phyloP scores from a whole-genome alignment of 371 early-diverging fungal species.

The Dichotomocladium elegans region DNA sequence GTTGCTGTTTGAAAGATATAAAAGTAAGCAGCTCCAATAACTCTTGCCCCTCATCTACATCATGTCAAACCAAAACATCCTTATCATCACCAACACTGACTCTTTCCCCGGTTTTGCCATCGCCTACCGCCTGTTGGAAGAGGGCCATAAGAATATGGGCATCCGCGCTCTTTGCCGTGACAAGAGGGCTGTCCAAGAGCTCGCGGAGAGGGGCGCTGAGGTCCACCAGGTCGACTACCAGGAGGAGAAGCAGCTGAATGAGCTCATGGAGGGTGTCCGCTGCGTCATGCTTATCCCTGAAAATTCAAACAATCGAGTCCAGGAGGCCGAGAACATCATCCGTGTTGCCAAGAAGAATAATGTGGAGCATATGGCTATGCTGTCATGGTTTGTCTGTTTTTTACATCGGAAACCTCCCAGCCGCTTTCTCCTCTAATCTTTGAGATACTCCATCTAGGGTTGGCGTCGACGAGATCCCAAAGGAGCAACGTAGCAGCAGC shows the following conservation, averaged over 20 bases:
- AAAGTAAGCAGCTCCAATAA: too few species aligned
- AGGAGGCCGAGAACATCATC: conserved; percentile 32
- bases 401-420: too few species aligned
- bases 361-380: conserved; percentile 23
- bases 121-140: conserved; percentile 24
- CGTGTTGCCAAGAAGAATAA: conserved; percentile 17
- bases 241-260: conserved; percentile 20
- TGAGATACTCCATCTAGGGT: conserved; percentile 11
- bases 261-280: conserved; percentile 14
- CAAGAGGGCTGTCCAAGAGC: conserved; percentile 15
- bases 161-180: conserved; percentile 34
- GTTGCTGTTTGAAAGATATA: neutral
- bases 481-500: conserved; percentile 1
- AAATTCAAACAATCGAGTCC: conserved; percentile 15
- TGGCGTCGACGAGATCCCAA: conserved; percentile 21
- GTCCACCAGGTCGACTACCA: conserved; percentile 26
- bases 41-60: neutral
- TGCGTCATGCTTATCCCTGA: conserved; percentile 29
- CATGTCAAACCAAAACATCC: conserved; percentile 21
- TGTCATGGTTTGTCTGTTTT: too few species aligned
- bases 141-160: neutral
- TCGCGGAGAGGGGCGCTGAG: conserved; percentile 28
- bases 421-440: neutral
- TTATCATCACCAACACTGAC: conserved; percentile 33
- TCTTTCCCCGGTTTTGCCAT: conserved; percentile 26